Base-by-base conservation (phyloP, 176 grass and related monocot genomes). In the Typha latifolia region DNA sequence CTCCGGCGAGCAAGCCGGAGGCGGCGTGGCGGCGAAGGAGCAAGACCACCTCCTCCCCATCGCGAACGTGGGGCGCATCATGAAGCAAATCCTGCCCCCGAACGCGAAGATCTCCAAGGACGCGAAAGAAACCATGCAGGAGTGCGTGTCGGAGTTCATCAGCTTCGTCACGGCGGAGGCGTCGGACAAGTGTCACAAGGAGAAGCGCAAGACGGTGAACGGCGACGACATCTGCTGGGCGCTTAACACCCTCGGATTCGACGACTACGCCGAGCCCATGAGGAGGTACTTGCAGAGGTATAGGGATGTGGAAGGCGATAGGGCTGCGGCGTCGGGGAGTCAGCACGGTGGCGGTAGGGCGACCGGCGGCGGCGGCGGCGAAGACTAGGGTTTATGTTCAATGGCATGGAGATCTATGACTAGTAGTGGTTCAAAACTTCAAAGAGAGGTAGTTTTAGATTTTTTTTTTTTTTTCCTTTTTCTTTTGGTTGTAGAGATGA, bases 31-130 rank as follows among this genome's bases (percentile, higher is more conserved):
- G n/a, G 72, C 87, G 18, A 91, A 91, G 75, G 89, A 92, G 78
- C 90, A 95, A 70, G 90, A 95, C 69, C 80, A 79, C 51, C 77
- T 83, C 16, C 69, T 94, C n/a, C 90, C 90, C 1, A 94, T 89
- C 11, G 80, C 90, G 50, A 89, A 94, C 22, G 68, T 94, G 3
- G 85, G 90, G 7, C 68, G 85, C 16, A 81, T 94, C 53, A 94
- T 94, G 85, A 89, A 81, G 85, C 73, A 72, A 12, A 76, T 47
- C 29, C 67, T 94, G 16, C 85, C 85, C 4, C 73, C 77, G 12
- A 74, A 89, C 43, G 79, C 82, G 31, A 94, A 89, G 82, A 80
- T 94, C 22, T 94, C 85, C 0, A 94, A 94, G 76, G 48, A 6
- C 2, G 82, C 90, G 13, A 94, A 89, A 62, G 85, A 94, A 77